Conservation (phyloP, 208 protist genomes). For the Acanthamoeba castellanii region DNA sequence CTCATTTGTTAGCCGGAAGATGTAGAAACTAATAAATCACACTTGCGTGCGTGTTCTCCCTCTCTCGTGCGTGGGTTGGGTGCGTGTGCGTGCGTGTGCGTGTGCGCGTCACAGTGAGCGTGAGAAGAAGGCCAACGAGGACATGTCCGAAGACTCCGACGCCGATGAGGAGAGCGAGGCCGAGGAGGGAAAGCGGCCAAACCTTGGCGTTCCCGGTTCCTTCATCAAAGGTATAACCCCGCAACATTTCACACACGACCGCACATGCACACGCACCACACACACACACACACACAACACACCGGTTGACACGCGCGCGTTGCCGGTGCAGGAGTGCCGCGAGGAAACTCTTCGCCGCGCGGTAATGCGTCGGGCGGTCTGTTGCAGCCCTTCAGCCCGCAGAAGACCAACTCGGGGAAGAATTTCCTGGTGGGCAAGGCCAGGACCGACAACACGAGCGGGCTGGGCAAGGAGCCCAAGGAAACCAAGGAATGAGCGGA, state of each 20-base stretch:
- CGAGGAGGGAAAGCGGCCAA: slow-evolving; percentile 5
- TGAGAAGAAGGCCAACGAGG: slow-evolving; percentile 29
- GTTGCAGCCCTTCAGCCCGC: slow-evolving; percentile 1
- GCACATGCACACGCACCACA: background rate
- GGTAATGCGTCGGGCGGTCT: background rate
- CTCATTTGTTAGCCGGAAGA: background rate
- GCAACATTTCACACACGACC: background rate
- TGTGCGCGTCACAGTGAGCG: background rate
- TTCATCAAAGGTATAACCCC: background rate
- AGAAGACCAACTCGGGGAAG: background rate
- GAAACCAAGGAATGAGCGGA: too few species aligned
- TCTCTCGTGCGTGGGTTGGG: background rate
- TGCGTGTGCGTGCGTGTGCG: background rate
- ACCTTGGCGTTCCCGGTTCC: background rate
- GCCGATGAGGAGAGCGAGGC: background rate
- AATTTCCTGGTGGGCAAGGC: slow-evolving; percentile 6
- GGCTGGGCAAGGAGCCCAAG: too few species aligned
- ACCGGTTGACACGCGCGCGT: too few species aligned
- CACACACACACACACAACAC: too few species aligned
- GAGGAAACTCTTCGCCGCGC: background rate
- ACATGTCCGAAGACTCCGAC: background rate
- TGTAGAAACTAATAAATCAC: background rate
- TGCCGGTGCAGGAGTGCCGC: background rate
- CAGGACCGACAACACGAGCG: background rate
- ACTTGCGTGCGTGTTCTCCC: background rate